Evolutionary conservation across 2,329 filamentous ascomycete species (phyloP), one percentile per base, ranked within the genome.

Genomic region (Zymoseptoria crescenta): DNA sequence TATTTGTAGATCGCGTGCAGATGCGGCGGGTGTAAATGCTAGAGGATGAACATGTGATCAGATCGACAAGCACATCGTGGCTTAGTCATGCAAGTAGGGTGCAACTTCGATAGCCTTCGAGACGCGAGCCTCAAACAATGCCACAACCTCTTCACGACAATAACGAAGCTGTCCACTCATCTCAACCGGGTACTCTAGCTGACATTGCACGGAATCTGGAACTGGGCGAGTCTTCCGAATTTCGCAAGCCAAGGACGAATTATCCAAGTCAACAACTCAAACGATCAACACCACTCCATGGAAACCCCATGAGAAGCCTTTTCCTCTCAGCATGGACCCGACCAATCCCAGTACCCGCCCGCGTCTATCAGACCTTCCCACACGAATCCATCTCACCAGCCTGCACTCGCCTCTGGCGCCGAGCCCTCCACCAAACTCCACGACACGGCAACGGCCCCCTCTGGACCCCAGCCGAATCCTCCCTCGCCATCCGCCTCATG

Each of bases 1-100:
- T 88, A 88, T 67, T 70, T 83, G 68, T 73, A 68, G 54, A 52
- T 41, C 30, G 54, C 2, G 5, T 28, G 24, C 30, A 52, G 27
- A 52, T 52, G 8, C 9, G 9, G 24, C 3, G 20, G 8, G 51
- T 29, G 19, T 52, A 24, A 24, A 29, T 16, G 35, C 2, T 45
- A 16, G 35, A n/a, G 7, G 35, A n/a, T 45, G 35, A 3, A 45
- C n/a, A n/a, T n/a, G n/a, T n/a, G n/a, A 24, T 4, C 4, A 24
- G 35, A 41, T 41, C 10, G 35, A 41, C 2, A 24, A 4, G 4
- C 8, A 35, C 13, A 45, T 16, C 1, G 13, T 16, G n/a, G 35
- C 35, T 45, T 45, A 45, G 35, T 45, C 35, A 45, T 45, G 35
- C 16, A n/a, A 45, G 16, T 45, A 45, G 35, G 3, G 35, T 16